Percentiles rank a stretch among this genome's conserved stretches.
These are phyloP conservation scores for Pseudognaphalium luteoalbum DNA, from an alignment of 129 eudicot species.

Conservation along the genomic window DNA sequence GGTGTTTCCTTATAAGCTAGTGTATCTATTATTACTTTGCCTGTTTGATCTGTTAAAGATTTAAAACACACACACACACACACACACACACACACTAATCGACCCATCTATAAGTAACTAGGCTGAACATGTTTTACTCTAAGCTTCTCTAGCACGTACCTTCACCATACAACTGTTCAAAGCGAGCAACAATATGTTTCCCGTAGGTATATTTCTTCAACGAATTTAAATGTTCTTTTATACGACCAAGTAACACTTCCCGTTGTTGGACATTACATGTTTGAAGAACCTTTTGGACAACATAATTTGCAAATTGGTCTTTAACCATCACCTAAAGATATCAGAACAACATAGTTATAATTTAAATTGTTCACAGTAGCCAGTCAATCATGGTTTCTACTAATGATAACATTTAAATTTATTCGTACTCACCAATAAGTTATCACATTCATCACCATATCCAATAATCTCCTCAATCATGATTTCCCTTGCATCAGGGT, in stretches of 20 bases:
- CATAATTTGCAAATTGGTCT: conserved; percentile 86
- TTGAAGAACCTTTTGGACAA: conserved; percentile 73
- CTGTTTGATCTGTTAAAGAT: too few species aligned
- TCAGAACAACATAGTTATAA: conserved; percentile 18
- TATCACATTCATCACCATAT: conserved; percentile 52
- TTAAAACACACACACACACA: too few species aligned
- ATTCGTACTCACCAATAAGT: conserved; percentile 53
- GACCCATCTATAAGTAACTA: too few species aligned
- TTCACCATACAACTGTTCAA: conserved; percentile 70
- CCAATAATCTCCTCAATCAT: conserved; percentile 63
- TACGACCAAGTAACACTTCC: conserved; percentile 53
- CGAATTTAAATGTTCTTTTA: conserved; percentile 60
- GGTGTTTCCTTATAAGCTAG: too few species aligned
- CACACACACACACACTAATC: too few species aligned
- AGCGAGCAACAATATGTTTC: conserved; percentile 78
- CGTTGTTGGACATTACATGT: conserved; percentile 46
- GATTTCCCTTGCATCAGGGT: conserved; percentile 40
- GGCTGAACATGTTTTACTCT: too few species aligned
- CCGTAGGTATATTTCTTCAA: conserved; percentile 82
- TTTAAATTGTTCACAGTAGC: too few species aligned
- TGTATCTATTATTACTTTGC: too few species aligned
- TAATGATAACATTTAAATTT: neutral
- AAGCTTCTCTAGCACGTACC: conserved; percentile 30
- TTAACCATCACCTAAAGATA: conserved; percentile 66
- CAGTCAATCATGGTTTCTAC: neutral